Percentiles rank a stretch among this genome's conserved stretches.
phyloP scores from a whole-genome alignment of 2,329 filamentous ascomycete genomes.

The Lizonia empirigonia region DNA sequence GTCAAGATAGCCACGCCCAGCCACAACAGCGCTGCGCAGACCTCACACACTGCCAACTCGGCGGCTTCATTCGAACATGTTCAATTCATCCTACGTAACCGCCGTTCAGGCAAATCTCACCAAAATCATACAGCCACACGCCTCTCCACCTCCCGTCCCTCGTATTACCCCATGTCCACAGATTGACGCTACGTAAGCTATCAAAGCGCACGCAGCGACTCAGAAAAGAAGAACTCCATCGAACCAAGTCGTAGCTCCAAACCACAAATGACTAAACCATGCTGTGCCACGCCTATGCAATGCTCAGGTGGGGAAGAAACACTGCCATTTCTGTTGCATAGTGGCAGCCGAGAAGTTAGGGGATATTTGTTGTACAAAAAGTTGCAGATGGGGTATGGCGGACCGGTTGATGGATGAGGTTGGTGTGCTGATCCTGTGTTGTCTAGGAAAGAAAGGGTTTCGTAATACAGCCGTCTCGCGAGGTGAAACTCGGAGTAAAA shows the following conservation, averaged over 20 bases:
- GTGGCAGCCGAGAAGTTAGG: conserved; percentile 14
- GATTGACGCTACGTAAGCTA: conserved; percentile 12
- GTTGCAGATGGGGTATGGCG: conserved; percentile 6
- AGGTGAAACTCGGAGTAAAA: conserved; percentile 1
- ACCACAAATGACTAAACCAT: conserved; percentile 21
- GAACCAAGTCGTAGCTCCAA: conserved; percentile 21
- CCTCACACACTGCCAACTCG: neutral
- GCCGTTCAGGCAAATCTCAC: conserved; percentile 16
- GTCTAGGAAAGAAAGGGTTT: conserved; percentile 18
- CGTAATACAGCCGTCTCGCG: conserved; percentile 19
- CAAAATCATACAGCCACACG: conserved; percentile 23
- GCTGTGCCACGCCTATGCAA: conserved; percentile 24
- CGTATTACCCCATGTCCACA: conserved; percentile 17
- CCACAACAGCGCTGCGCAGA: too few species aligned
- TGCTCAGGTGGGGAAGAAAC: conserved; percentile 13
- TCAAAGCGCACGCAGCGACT: conserved; percentile 27
- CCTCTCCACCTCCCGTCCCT: conserved; percentile 1
- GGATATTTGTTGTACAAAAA: conserved; percentile 20
- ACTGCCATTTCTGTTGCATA: neutral
- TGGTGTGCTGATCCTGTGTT: neutral
- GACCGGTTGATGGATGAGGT: neutral
- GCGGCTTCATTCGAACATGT: conserved; percentile 6
- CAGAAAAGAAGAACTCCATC: conserved; percentile 11
- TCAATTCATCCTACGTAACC: conserved; percentile 35
- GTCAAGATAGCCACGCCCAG: too few species aligned